These are phyloP conservation scores for Ceratocystiopsis minuta DNA, from an alignment of 2,329 filamentous ascomycete species.

Conservation along the genomic window DNA sequence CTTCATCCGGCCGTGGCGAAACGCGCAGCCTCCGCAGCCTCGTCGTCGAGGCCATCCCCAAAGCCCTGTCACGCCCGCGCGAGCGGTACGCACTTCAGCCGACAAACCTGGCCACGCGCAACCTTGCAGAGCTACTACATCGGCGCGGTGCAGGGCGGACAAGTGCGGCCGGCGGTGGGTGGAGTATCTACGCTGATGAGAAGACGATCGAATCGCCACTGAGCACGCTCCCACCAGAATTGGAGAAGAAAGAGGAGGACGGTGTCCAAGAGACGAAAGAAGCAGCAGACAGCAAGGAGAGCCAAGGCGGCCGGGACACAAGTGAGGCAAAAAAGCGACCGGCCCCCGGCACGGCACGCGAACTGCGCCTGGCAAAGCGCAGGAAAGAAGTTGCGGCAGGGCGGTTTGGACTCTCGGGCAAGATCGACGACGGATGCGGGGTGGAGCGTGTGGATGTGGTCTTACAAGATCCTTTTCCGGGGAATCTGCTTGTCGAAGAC, in stretches of 20 bases:
- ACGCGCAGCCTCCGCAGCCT: slow-evolving; percentile 48
- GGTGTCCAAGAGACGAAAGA: neutral
- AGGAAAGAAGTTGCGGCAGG: slow-evolving; percentile 43
- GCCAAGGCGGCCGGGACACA: neutral
- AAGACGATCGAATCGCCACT: slow-evolving; percentile 34
- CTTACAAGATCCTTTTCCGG: slow-evolving; percentile 38
- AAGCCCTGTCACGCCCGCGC: slow-evolving; percentile 59
- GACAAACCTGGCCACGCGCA: slow-evolving; percentile 53
- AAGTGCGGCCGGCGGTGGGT: slow-evolving; percentile 59
- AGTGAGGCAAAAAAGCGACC: slow-evolving; percentile 9
- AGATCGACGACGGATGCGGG: slow-evolving; percentile 37
- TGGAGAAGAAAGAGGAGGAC: too few relatives aligned
- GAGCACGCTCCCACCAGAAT: slow-evolving; percentile 14
- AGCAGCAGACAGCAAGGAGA: neutral
- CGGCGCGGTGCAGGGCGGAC: slow-evolving; percentile 51
- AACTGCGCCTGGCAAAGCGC: slow-evolving; percentile 31
- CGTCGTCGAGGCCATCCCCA: slow-evolving; percentile 63
- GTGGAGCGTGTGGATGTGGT: slow-evolving; percentile 43
- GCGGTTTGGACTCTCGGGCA: slow-evolving; percentile 49
- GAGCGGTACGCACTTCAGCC: slow-evolving; percentile 51
- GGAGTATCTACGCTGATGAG: slow-evolving; percentile 60
- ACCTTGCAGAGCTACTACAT: slow-evolving; percentile 49
- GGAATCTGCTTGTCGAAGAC: neutral
- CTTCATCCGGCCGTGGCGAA: slow-evolving; percentile 24
- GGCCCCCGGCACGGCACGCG: slow-evolving; percentile 12